These are phyloP conservation scores for Boletales sp. DNA, from an alignment of 768 basidiomycete species.

Conservation along the genomic window DNA sequence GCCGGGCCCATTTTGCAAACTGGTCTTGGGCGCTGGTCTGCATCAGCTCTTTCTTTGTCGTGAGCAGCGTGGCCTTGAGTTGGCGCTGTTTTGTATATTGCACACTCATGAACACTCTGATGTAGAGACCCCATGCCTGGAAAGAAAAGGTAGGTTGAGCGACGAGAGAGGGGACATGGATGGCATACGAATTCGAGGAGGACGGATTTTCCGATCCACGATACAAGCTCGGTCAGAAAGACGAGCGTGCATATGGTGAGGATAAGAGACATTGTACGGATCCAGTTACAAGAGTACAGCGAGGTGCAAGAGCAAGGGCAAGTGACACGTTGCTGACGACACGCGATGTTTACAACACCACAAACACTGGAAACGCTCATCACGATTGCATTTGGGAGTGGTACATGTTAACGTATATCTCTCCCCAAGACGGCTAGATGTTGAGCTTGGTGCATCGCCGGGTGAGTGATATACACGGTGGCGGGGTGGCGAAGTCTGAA, in stretches of 20 bases:
- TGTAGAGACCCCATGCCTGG: slow-evolving; percentile 71
- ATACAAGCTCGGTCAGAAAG: slow-evolving; percentile 77
- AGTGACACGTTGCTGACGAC: too few species aligned
- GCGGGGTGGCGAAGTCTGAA: too few species aligned
- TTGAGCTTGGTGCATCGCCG: slow-evolving; percentile 99
- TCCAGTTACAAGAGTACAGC: not conserved
- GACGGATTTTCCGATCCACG: slow-evolving; percentile 86
- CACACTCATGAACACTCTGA: slow-evolving; percentile 58
- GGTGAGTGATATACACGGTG: too few species aligned
- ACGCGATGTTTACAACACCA: too few species aligned
- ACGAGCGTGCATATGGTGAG: slow-evolving; percentile 79
- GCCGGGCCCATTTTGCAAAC: slow-evolving; percentile 97
- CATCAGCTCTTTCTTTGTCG: slow-evolving; percentile 78
- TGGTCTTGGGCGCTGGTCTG: slow-evolving; percentile 95
- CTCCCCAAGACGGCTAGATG: slow-evolving; percentile 51
- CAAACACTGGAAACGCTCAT: too few species aligned
- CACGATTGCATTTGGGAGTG: too few species aligned
- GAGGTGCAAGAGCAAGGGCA: too few species aligned
- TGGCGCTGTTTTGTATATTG: slow-evolving; percentile 55
- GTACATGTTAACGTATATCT: slow-evolving; percentile 17
- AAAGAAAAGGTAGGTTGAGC: slow-evolving; percentile 2
- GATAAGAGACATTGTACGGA: slow-evolving; percentile 66
- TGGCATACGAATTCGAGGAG: slow-evolving; percentile 72
- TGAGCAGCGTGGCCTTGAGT: slow-evolving; percentile 78
- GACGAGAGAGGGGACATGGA: not conserved